Evolutionary conservation across 768 basidiomycete species (phyloP), one percentile per base, ranked within the genome.

Genomic region (Boletus vermiculosoides): DNA sequence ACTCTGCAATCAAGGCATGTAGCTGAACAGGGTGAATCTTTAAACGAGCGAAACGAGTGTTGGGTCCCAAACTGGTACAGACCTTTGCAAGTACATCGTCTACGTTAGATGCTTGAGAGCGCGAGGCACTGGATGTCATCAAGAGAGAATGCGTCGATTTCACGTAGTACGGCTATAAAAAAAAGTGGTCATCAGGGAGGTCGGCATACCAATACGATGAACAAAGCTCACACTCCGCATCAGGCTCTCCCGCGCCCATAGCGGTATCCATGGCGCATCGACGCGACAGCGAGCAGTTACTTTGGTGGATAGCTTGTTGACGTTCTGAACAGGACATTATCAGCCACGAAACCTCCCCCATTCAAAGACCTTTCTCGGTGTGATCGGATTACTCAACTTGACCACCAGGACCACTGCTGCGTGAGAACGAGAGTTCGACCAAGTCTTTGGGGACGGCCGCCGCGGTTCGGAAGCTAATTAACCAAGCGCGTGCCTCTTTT

Each of bases 251-350:
- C 68, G 72, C 5, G 86, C 82, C 90, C 90, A 92, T 2, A 59
- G 51, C 8, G 90, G 90, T 49, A 92, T 85, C 89, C 89, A 91
- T 1, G 71, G 52, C 1, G 79, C 74, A 50, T 84, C 74, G 10
- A 90, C 49, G 7, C 77, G 69, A 63, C 87, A 89, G 41, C 86
- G 78, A 16, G 87, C 62, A 0, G 83, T 86, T 0, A 82, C 88
- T 67, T 92, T 92, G 15, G 91, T 92, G 56, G 90, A 92, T n/a
- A 92, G 81, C 73, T 92, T 93, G 66, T 93, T 93, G 39, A 93
- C 91, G 61, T 93, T 90, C 89, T 92, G 62, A n/a, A 40, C 30
- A 33, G 30, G 22, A 46, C 18, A 39, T 66, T 5, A n/a, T n/a
- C 40, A 56, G 47, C 25, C 11, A 9, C 7, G 10, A 2, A 30